Percentiles rank a stretch among this genome's conserved stretches.
Evolutionary conservation across 2,329 filamentous ascomycete genomes (phyloP).

Genomic region (Fusarium penzigii): DNA sequence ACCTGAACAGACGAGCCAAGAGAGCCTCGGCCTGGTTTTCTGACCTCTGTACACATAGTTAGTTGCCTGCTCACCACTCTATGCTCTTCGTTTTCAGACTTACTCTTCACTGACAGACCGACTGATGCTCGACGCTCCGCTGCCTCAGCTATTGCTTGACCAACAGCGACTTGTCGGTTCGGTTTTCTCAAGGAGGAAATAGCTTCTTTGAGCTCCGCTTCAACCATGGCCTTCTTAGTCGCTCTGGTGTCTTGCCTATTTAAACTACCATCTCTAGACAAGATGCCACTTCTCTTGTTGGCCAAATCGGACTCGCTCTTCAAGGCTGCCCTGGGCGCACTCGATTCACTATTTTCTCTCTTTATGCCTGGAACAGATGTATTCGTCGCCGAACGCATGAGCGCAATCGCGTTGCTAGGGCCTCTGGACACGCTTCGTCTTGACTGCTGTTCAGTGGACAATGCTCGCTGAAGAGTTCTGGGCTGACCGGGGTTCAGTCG

Average conservation of each 20-base stretch:
- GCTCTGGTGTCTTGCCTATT: constrained; percentile 58
- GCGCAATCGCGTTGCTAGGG: constrained; percentile 58
- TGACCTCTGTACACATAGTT: constrained; percentile 46
- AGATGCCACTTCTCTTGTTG: constrained; percentile 42
- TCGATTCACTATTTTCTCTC: constrained; percentile 65
- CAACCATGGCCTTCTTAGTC: constrained; percentile 65
- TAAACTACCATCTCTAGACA: constrained; percentile 47
- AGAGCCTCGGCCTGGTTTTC: constrained; percentile 48
- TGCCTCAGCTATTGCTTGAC: constrained; percentile 66
- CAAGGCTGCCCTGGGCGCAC: constrained; percentile 50
- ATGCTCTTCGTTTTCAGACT: constrained; percentile 25
- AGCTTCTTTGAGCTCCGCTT: constrained; percentile 71
- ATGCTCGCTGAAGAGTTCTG: constrained; percentile 62
- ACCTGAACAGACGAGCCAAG: constrained; percentile 44
- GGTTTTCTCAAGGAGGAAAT: constrained; percentile 75
- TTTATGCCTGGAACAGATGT: constrained; percentile 63
- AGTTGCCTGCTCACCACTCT: constrained; percentile 21
- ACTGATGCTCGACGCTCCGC: constrained; percentile 60
- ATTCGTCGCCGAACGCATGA: constrained; percentile 69
- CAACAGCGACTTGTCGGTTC: constrained; percentile 66
- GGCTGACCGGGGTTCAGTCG: constrained; percentile 44
- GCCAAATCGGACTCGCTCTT: constrained; percentile 40
- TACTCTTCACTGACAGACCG: constrained; percentile 50
- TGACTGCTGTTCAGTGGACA: constrained; percentile 59
- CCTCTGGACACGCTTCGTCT: constrained; percentile 57